Percentiles rank a stretch among this genome's conserved stretches.
Evolutionary conservation across 768 basidiomycete genomes (phyloP).

Genomic region (Suillus lakei): DNA sequence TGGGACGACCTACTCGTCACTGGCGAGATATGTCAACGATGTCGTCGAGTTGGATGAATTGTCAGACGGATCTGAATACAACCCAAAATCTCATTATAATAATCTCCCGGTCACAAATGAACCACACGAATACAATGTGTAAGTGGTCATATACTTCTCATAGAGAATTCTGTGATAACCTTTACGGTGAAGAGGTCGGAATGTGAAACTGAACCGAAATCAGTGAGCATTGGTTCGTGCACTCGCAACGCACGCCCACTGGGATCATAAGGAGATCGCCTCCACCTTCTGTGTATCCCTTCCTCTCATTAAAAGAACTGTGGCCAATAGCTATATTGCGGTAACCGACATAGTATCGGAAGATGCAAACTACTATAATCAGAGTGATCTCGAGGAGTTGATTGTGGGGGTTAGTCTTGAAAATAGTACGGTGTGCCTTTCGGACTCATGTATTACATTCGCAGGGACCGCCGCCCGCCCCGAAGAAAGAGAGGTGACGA

Average conservation of each 20-base stretch:
- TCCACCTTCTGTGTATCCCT: background rate
- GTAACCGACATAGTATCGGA: background rate
- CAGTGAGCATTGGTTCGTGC: background rate
- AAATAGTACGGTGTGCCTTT: background rate
- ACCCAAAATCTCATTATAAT: background rate
- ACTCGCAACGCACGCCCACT: background rate
- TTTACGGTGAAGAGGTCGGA: background rate
- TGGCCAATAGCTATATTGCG: background rate
- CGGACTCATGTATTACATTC: background rate
- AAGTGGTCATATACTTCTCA: background rate
- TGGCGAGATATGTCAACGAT: background rate
- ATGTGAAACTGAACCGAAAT: background rate
- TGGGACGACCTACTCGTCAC: no score
- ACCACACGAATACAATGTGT: background rate
- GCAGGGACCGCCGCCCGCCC: background rate
- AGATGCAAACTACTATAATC: background rate
- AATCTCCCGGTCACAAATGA: background rate
- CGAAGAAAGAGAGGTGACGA: background rate
- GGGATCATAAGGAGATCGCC: background rate
- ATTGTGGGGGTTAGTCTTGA: background rate
- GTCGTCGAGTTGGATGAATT: background rate
- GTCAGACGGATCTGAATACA: background rate
- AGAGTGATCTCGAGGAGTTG: conserved; percentile 1
- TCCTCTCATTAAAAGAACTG: background rate
- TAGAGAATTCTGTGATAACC: background rate